Evolutionary conservation across 805 yeast species (phyloP).

Genomic region (Maudiozyma bulderi): DNA sequence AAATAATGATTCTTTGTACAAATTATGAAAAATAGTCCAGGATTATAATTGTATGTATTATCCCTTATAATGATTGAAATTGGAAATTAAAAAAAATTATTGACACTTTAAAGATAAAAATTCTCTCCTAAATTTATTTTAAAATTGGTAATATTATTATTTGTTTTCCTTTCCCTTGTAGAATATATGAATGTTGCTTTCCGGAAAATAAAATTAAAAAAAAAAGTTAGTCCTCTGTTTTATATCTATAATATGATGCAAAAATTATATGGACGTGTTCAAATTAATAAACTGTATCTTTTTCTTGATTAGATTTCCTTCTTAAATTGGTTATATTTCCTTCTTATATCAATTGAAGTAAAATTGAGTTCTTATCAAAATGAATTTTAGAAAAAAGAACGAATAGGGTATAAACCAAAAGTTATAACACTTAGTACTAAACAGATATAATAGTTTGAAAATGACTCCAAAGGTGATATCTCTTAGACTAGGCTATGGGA

Average conservation of each 20-base stretch:
- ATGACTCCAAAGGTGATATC: not conserved
- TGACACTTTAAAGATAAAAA: too few relatives aligned
- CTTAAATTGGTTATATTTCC: not conserved
- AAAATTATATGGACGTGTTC: not conserved
- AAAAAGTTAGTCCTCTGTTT: not conserved
- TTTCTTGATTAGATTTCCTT: not conserved
- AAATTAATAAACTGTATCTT: not conserved
- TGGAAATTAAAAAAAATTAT: too few relatives aligned
- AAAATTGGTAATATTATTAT: too few relatives aligned
- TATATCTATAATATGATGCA: not conserved
- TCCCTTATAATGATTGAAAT: too few relatives aligned
- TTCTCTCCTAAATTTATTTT: too few relatives aligned
- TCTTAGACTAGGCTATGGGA: conserved; percentile 2
- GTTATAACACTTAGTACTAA: conserved; percentile 3
- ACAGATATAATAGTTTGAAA: not conserved
- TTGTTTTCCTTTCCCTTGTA: too few relatives aligned
- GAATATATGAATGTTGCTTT: too few relatives aligned
- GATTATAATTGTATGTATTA: too few relatives aligned
- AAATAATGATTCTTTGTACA: not conserved
- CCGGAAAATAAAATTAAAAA: too few relatives aligned
- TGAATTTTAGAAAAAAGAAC: not conserved
- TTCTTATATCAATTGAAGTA: not conserved
- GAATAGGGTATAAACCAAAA: not conserved
- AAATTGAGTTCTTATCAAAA: not conserved
- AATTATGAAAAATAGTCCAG: not conserved